Percentiles rank a stretch among this genome's conserved stretches.
Conservation (phyloP, 345 rosid genomes). For the Erucastrum elatum region DNA sequence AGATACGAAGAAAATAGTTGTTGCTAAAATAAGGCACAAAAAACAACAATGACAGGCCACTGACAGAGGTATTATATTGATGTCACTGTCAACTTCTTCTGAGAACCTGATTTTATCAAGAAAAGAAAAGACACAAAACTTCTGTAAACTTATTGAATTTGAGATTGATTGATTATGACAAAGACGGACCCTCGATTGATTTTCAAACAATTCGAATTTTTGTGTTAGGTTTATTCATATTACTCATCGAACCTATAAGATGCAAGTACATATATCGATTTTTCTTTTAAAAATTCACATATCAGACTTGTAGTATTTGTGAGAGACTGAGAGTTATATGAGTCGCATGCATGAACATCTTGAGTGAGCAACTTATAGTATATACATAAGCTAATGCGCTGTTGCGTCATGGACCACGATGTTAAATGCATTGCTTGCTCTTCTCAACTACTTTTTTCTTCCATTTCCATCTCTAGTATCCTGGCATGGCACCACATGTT, state of each 20-base stretch:
- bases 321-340: background rate
- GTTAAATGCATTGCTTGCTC: slow-evolving; percentile 8
- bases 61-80: background rate
- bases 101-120: background rate
- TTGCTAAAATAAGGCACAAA: background rate
- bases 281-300: background rate
- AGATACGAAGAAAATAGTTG: background rate
- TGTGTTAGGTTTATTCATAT: background rate
- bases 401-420: background rate
- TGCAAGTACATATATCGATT: background rate
- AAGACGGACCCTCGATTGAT: background rate
- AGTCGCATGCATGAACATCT: background rate
- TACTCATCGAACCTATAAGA: background rate
- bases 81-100: background rate
- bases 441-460: background rate
- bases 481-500: too few species aligned
- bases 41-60: background rate
- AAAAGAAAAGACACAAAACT: background rate
- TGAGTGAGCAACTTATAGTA: background rate
- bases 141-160: background rate
- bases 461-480: background rate
- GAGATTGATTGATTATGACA: background rate
- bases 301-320: background rate
- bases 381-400: background rate
- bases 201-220: background rate